Evolutionary conservation across 1,139 yeast genomes (phyloP).

Genomic region (Magnusiomyces tetraspermus): DNA sequence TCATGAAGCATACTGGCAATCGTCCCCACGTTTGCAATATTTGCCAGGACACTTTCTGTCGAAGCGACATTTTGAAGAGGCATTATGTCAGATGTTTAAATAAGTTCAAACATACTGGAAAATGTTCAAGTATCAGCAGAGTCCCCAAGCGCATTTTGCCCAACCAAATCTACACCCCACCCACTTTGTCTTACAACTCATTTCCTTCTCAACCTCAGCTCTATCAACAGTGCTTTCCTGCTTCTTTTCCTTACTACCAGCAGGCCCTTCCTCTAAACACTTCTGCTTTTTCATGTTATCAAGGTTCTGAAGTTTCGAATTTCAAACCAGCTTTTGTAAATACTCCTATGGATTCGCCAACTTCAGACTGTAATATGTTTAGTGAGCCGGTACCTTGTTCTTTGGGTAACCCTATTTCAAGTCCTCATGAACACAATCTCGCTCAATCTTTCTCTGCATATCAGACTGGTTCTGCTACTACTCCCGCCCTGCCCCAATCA

Average conservation of each 20-base stretch:
- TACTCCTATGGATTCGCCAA: neutral
- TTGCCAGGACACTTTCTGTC: slow-evolving; percentile 16
- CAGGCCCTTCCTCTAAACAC: neutral
- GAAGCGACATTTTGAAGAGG: slow-evolving; percentile 16
- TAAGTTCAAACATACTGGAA: slow-evolving; percentile 19
- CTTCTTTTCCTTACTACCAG: neutral
- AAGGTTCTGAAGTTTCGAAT: neutral
- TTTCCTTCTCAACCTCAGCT: neutral
- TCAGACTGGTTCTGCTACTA: neutral
- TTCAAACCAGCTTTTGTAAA: neutral
- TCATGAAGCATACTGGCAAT: slow-evolving; percentile 17
- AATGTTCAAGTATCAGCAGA: slow-evolving; percentile 17
- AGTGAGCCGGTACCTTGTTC: neutral
- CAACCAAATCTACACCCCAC: slow-evolving; percentile 1
- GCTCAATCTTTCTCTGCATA: neutral
- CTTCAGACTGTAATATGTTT: neutral
- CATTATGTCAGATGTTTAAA: slow-evolving; percentile 20
- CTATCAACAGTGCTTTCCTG: neutral
- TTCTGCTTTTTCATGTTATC: neutral
- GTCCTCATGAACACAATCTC: neutral
- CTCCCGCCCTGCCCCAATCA: neutral
- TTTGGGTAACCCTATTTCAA: neutral
- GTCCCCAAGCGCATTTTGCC: slow-evolving; percentile 18
- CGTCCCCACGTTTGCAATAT: slow-evolving; percentile 16
- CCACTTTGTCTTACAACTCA: neutral